A percentile compares a stretch with the other conserved stretches of the same genome.
These are phyloP conservation scores for Drechslerella stenobrocha DNA, from an alignment of 2,329 filamentous ascomycete genomes.

Conservation along the genomic window DNA sequence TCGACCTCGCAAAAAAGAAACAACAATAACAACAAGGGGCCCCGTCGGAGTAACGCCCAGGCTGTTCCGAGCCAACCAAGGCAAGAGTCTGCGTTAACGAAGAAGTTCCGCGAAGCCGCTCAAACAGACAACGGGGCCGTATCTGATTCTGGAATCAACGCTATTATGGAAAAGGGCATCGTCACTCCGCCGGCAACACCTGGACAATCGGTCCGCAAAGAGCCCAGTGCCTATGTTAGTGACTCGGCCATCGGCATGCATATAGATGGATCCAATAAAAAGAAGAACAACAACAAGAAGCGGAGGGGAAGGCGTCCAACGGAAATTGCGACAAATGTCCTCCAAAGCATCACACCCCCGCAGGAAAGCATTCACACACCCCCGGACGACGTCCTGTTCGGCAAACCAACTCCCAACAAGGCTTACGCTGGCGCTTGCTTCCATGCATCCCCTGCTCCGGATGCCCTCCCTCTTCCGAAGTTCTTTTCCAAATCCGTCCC, in stretches of 20 bases:
- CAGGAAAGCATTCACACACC: conserved; percentile 27
- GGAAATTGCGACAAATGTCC: conserved; percentile 13
- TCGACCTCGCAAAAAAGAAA: conserved; percentile 22
- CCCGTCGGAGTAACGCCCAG: conserved; percentile 6
- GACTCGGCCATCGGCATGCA: conserved; percentile 36
- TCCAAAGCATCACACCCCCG: conserved; percentile 36
- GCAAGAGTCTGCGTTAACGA: conserved; percentile 39
- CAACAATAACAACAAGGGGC: conserved; percentile 15
- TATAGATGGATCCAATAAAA: conserved; percentile 13
- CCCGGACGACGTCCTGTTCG: conserved; percentile 34
- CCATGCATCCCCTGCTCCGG: conserved; percentile 83
- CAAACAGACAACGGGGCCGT: conserved; percentile 20
- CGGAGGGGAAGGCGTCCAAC: conserved; percentile 19
- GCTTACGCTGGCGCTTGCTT: conserved; percentile 88
- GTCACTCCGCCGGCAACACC: conserved; percentile 45
- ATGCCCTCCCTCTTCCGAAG: conserved; percentile 84
- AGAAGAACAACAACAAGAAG: conserved; percentile 41
- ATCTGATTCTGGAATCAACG: conserved; percentile 33
- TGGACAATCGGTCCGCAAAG: conserved; percentile 19
- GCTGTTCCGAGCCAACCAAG: conserved; percentile 9
- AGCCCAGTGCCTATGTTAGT: conserved; percentile 43
- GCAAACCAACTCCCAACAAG: conserved; percentile 57
- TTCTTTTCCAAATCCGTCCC: conserved; percentile 78
- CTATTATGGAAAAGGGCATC: conserved; percentile 33
- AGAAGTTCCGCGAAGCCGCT: conserved; percentile 41